Evolutionary conservation across 2,329 filamentous ascomycete genomes (phyloP).

Genomic region (Arthroderma sp.): DNA sequence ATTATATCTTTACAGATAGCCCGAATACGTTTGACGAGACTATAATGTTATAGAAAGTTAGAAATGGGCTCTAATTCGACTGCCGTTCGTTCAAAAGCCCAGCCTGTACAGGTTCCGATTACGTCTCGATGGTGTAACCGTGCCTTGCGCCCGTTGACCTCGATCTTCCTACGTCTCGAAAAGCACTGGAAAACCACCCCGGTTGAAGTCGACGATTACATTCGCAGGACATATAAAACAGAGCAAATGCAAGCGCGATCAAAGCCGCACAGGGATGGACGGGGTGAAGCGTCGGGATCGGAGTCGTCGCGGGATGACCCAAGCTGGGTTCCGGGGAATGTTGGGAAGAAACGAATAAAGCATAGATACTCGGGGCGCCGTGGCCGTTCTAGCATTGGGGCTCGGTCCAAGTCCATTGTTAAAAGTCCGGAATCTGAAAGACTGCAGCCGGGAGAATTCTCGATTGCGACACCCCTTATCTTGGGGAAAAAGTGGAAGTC

Average conservation of each 20-base stretch:
- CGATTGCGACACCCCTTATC: conserved; percentile 30
- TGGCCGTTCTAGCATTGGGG: conserved; percentile 13
- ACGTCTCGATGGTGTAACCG: conserved; percentile 33
- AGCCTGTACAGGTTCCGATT: conserved; percentile 19
- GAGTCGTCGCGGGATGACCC: conserved; percentile 27
- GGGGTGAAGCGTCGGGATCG: conserved; percentile 14
- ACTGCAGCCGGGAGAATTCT: conserved; percentile 28
- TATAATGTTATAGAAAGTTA: no score
- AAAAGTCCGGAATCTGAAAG: conserved; percentile 24
- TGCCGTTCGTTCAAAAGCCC: conserved; percentile 8
- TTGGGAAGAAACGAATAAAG: conserved; percentile 21
- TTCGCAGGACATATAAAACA: conserved; percentile 11
- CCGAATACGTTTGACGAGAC: no score
- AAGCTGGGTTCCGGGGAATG: conserved; percentile 26
- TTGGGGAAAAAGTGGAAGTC: conserved; percentile 17
- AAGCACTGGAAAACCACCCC: conserved; percentile 26
- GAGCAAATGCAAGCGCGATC: not conserved
- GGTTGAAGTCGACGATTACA: conserved; percentile 10
- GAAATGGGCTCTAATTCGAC: conserved; percentile 5
- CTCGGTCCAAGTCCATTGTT: conserved; percentile 17
- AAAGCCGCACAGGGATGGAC: conserved; percentile 6
- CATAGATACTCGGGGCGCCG: conserved; percentile 26
- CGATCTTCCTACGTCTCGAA: conserved; percentile 27
- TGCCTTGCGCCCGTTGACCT: conserved; percentile 30
- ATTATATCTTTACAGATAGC: no score